Conservation (phyloP, 805 yeast species). For the Limtongia smithiae region DNA sequence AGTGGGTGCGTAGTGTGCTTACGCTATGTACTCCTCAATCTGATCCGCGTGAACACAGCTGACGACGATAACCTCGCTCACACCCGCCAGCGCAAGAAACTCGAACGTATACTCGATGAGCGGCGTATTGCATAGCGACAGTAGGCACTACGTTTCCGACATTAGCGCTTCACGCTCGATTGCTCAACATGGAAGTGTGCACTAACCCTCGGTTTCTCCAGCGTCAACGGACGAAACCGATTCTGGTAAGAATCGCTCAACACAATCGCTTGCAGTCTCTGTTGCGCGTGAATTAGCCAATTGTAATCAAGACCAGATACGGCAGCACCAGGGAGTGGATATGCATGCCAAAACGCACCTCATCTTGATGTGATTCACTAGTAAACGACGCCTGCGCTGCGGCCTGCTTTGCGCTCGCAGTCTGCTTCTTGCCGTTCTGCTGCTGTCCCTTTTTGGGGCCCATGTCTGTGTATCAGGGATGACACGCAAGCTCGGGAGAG, state of each 20-base stretch:
- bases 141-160: constrained; percentile 50
- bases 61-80: constrained; percentile 82
- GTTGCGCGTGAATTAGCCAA: background rate
- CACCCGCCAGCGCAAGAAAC: constrained; percentile 86
- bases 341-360: background rate
- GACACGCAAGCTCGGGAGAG: too few species aligned
- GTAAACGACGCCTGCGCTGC: too few species aligned
- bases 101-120: constrained; percentile 91
- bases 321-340: too few species aligned
- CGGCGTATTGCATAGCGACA: constrained; percentile 92
- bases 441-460: too few species aligned
- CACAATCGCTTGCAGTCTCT: constrained; percentile 87
- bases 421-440: too few species aligned
- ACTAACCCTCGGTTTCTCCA: constrained; percentile 65
- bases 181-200: background rate
- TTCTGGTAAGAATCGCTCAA: constrained; percentile 91
- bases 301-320: background rate
- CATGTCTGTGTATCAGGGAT: too few species aligned
- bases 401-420: too few species aligned
- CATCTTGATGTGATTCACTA: background rate
- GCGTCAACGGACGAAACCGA: constrained; percentile 87
- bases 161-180: background rate
- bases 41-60: constrained; percentile 90
- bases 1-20: background rate
- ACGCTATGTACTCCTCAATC: constrained; percentile 74